Evolutionary conservation across 495 filamentous ascomycete genomes (phyloP).

Genomic region (Aspergillus nanangensis): DNA sequence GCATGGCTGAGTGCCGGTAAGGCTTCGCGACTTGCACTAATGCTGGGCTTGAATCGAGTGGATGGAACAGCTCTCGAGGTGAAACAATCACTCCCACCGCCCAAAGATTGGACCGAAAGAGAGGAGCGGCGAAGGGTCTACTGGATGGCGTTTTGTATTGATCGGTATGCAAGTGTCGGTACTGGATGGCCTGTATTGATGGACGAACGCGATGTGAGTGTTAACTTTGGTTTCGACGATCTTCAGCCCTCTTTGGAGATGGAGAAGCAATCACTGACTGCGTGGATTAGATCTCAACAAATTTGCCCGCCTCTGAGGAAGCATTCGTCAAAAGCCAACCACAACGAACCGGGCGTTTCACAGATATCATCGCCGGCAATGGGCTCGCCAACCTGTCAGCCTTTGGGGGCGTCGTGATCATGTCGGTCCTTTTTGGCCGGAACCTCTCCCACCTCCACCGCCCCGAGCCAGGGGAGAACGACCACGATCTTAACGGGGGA

Average conservation of each 20-base stretch:
- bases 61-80: conserved; percentile 86
- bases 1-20: conserved; percentile 92
- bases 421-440: conserved; percentile 88
- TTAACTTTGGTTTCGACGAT: neutral
- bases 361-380: conserved; percentile 66
- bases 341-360: conserved; percentile 62
- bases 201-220: conserved; percentile 79
- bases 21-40: conserved; percentile 70
- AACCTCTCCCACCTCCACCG: conserved; percentile 93
- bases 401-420: conserved; percentile 75
- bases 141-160: conserved; percentile 87
- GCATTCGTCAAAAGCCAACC: conserved; percentile 79
- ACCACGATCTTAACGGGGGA: conserved; percentile 85
- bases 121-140: conserved; percentile 92
- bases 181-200: conserved; percentile 96
- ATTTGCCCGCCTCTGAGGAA: conserved; percentile 80
- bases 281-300: conserved; percentile 66
- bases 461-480: conserved; percentile 74
- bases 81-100: conserved; percentile 81
- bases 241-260: too few species aligned
- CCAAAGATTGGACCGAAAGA: conserved; percentile 87
- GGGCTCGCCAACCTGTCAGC: conserved; percentile 69
- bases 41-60: conserved; percentile 90
- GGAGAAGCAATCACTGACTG: conserved; percentile 7
- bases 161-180: conserved; percentile 93